Percentiles rank a stretch among this genome's conserved stretches.
Conservation (phyloP, 352 stramenopile genomes). For the Phytophthora pluvialis region DNA sequence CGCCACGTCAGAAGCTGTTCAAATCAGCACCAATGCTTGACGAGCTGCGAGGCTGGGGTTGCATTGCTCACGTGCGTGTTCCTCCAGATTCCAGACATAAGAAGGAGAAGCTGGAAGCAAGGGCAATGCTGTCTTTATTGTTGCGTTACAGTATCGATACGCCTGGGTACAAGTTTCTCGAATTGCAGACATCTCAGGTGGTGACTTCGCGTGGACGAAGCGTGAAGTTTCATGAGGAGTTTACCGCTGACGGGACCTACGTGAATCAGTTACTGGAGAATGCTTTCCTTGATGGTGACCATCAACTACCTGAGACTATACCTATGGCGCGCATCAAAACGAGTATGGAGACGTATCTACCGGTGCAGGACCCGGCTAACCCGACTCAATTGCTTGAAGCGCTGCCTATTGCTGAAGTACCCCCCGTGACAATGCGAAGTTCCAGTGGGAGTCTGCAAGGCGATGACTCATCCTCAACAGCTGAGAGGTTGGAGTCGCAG, state of each 20-base stretch:
- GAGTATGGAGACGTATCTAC: too few species aligned
- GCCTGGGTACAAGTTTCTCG: constrained; percentile 12
- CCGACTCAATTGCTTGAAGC: too few species aligned
- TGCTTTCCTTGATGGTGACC: neutral
- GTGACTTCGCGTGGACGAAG: constrained; percentile 3
- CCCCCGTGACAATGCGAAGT: neutral
- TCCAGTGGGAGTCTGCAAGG: neutral
- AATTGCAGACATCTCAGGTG: constrained; percentile 2
- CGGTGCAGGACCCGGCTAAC: too few species aligned
- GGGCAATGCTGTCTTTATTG: constrained; percentile 1
- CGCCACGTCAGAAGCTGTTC: neutral
- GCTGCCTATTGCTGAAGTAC: neutral
- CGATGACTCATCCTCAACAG: neutral
- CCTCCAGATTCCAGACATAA: constrained; percentile 3
- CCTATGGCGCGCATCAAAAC: too few species aligned
- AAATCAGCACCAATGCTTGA: neutral
- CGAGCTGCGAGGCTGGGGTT: constrained; percentile 12
- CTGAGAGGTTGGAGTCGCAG: neutral
- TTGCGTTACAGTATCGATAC: constrained; percentile 8
- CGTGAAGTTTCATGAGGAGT: constrained; percentile 9
- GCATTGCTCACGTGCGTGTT: constrained; percentile 10
- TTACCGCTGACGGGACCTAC: constrained; percentile 6
- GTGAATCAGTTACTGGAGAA: constrained; percentile 7
- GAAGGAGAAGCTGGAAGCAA: constrained; percentile 11
- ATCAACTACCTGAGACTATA: constrained; percentile 7